These are phyloP conservation scores for Cynara cardunculus DNA, from an alignment of 129 eudicot species.

Conservation along the genomic window DNA sequence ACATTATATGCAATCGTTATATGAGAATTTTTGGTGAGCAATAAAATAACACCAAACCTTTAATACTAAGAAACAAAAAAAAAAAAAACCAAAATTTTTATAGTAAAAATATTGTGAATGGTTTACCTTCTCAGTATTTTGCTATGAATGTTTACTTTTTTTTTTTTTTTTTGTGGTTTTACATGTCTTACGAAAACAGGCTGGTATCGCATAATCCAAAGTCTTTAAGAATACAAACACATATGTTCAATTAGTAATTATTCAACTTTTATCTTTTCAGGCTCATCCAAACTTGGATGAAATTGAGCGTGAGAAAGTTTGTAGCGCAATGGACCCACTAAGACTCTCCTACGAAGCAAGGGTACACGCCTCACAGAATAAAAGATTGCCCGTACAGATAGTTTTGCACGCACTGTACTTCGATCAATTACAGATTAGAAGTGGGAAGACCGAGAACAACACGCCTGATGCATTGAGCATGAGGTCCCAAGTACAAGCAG, in stretches of 20 bases:
- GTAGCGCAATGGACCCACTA: conserved; percentile 86
- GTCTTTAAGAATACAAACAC: too few relatives aligned
- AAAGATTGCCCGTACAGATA: conserved; percentile 84
- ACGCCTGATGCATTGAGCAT: conserved; percentile 40
- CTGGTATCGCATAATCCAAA: too few relatives aligned
- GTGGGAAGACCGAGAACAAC: conserved; percentile 42
- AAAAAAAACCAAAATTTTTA: too few relatives aligned
- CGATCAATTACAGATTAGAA: conserved; percentile 77
- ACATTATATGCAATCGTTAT: too few relatives aligned
- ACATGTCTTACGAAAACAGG: too few relatives aligned
- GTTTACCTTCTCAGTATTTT: too few relatives aligned
- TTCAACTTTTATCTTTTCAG: conserved; percentile 24
- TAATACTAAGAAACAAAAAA: too few relatives aligned
- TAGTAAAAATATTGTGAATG: too few relatives aligned
- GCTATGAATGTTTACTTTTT: too few relatives aligned
- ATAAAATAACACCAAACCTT: too few relatives aligned
- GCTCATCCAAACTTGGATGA: conserved; percentile 93
- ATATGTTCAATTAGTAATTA: background rate
- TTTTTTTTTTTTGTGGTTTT: too few relatives aligned
- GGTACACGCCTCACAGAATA: conserved; percentile 95
- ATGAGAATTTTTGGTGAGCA: too few relatives aligned
- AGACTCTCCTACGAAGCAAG: conserved; percentile 91
- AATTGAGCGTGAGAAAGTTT: conserved; percentile 91
- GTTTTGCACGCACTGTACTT: conserved; percentile 90
- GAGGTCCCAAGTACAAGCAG: conserved; percentile 68